Base-by-base conservation (phyloP, 2,329 filamentous ascomycete genomes). In the Diaporthe citri region DNA sequence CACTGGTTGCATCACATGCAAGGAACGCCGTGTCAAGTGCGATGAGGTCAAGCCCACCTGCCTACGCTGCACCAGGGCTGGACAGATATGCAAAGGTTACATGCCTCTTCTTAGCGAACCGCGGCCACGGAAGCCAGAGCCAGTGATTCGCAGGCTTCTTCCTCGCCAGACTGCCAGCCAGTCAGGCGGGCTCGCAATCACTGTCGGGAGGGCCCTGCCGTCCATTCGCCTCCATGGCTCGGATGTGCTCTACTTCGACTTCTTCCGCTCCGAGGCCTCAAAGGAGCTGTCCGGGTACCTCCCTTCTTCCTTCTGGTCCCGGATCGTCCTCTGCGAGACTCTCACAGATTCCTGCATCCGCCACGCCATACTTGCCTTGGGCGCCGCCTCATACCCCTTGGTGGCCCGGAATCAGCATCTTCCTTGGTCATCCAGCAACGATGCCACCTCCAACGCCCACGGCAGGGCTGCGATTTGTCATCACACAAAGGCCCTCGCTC, bases 1-100 rank as follows among this genome's bases (percentile, higher is more conserved):
- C 10, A 78, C 77, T 41, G 77, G 77, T 2, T 78, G 77, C 70
- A 75, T 66, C 52, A 78, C 77, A 25, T 78, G 77, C 74, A 78
- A 77, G 64, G 71, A 62, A 25, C 77, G 79, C 9, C 77, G 76
- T 13, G 76, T 80, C 76, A 79, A 79, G 60, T 80, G 79, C 55
- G 79, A 80, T n/a, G 79, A 80, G 71, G 71, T 69, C 7, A 80
- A 79, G 60, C 78, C 79, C 10, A 52, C 74, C 52, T 80, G 80
- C 72, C 73, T 70, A 6, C 74, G 67, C 34, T 78, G 77, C 55
- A 55, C 69, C 17, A 76, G 48, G 41, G 55, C 43, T 25, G 20
- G 31, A 56, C 56, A 36, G 31, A 31, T 22, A 34, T 67, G 55
- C 56, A 39, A 43, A 41, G 46, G 56, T 57, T 77, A 51, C 48